A percentile compares a stretch with the other conserved stretches of the same genome.
phyloP scores from a whole-genome alignment of 108 stramenopile genomes.

The Pseudonitzschia multiseries region DNA sequence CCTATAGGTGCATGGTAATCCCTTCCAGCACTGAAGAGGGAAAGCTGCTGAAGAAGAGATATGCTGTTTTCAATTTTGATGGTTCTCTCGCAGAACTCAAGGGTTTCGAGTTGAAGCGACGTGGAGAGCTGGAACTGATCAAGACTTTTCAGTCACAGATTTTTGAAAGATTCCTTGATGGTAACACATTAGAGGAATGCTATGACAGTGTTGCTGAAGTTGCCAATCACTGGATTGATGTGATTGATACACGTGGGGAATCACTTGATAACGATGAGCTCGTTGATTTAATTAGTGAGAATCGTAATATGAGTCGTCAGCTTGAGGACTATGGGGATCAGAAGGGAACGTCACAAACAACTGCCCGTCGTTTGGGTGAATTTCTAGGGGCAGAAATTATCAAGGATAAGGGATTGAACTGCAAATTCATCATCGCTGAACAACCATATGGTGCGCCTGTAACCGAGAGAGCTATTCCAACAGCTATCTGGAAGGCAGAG shows the following conservation, averaged over 20 bases:
- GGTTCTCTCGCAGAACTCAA: conserved; percentile 98
- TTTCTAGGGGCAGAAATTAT: conserved; percentile 98
- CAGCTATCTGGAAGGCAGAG: conserved; percentile 94
- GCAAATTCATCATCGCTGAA: conserved; percentile 96
- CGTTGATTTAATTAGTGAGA: conserved; percentile 96
- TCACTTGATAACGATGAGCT: conserved; percentile 94
- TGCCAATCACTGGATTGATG: conserved; percentile 99
- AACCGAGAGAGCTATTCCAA: conserved; percentile 95
- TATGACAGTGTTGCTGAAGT: conserved; percentile 95
- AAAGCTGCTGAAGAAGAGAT: conserved; percentile 97
- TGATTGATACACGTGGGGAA: conserved; percentile 92
- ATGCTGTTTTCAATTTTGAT: conserved; percentile 99
- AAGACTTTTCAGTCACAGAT: conserved; percentile 98
- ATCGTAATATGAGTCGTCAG: conserved; percentile 95
- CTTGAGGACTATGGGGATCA: conserved; percentile 97
- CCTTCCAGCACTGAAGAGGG: conserved; percentile 99
- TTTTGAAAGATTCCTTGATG: conserved; percentile 95
- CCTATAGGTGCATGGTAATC: conserved; percentile 98
- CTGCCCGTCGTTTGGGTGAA: conserved; percentile 94
- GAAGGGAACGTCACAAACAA: conserved; percentile 97
- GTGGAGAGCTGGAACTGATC: conserved; percentile 98
- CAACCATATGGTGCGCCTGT: conserved; percentile 95
- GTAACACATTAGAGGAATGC: conserved; percentile 85
- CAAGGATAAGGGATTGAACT: conserved; percentile 97
- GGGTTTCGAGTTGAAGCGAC: conserved; percentile 99